Evolutionary conservation across 179 eudicot species (phyloP).

Genomic region (Gypsophila paniculata): DNA sequence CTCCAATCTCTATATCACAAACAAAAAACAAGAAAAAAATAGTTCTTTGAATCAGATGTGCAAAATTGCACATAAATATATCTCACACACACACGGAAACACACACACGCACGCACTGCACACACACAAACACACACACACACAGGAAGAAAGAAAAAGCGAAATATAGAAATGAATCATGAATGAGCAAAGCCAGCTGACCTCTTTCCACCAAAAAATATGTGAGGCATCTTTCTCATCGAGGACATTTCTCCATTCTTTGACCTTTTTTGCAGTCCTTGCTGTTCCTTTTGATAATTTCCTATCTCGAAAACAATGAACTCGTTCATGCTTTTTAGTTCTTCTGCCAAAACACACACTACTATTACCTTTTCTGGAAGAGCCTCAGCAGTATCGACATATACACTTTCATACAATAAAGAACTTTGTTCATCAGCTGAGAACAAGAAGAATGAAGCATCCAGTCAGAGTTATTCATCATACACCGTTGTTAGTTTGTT

Average conservation of each 20-base stretch:
- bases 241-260: slow-evolving; percentile 35
- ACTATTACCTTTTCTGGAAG: background rate
- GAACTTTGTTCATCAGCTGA: background rate
- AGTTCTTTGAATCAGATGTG: background rate
- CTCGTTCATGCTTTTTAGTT: slow-evolving; percentile 28
- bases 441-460: background rate
- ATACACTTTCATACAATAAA: background rate
- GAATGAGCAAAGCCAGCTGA: slow-evolving; percentile 23
- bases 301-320: slow-evolving; percentile 45
- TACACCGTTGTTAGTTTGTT: background rate
- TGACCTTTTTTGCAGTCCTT: slow-evolving; percentile 46
- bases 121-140: slow-evolving; percentile 11
- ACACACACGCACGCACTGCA: no score
- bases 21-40: slow-evolving; percentile 19
- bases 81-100: background rate
- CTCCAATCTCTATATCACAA: slow-evolving; percentile 56
- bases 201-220: slow-evolving; percentile 97
- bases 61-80: background rate
- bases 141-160: no score
- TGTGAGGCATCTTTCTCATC: slow-evolving; percentile 66
- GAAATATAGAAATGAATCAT: slow-evolving; percentile 6
- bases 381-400: background rate
- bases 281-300: slow-evolving; percentile 39
- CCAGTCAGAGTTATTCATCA: background rate
- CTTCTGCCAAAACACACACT: slow-evolving; percentile 27